These are phyloP conservation scores for Strobilomyces echinocephalus DNA, from an alignment of 768 basidiomycete genomes.

Conservation along the genomic window DNA sequence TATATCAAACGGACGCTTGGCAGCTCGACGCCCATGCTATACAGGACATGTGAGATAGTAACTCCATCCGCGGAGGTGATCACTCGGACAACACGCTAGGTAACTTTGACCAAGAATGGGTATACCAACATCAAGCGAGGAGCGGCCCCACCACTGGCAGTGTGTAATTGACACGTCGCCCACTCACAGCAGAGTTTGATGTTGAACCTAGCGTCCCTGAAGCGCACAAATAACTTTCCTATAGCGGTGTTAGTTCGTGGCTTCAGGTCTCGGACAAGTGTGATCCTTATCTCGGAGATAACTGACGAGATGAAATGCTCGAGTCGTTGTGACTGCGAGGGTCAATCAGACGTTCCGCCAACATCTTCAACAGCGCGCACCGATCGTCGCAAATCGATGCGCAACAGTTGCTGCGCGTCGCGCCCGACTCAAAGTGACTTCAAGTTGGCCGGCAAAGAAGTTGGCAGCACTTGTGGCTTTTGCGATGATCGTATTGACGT, in stretches of 20 bases:
- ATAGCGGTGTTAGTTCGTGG: neutral
- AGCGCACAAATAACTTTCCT: neutral
- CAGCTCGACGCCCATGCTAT: neutral
- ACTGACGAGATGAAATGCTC: neutral
- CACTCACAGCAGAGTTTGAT: no score
- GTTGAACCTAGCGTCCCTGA: neutral
- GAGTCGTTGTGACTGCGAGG: neutral
- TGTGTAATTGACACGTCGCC: no score
- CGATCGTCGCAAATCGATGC: neutral
- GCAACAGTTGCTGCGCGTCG: neutral
- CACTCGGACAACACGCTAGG: neutral
- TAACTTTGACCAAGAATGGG: no score
- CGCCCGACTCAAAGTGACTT: no score
- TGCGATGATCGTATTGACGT: no score
- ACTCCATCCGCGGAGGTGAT: neutral
- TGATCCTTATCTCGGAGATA: neutral
- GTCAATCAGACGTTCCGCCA: neutral
- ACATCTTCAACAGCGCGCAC: neutral
- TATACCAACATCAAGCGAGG: no score
- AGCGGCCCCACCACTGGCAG: no score
- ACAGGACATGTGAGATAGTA: neutral
- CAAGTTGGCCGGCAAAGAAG: no score
- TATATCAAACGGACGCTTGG: neutral
- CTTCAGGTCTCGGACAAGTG: neutral
- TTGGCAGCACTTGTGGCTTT: no score